Base-by-base conservation (phyloP, 2,329 filamentous ascomycete genomes). In the Alternaria angustiovoidea region DNA sequence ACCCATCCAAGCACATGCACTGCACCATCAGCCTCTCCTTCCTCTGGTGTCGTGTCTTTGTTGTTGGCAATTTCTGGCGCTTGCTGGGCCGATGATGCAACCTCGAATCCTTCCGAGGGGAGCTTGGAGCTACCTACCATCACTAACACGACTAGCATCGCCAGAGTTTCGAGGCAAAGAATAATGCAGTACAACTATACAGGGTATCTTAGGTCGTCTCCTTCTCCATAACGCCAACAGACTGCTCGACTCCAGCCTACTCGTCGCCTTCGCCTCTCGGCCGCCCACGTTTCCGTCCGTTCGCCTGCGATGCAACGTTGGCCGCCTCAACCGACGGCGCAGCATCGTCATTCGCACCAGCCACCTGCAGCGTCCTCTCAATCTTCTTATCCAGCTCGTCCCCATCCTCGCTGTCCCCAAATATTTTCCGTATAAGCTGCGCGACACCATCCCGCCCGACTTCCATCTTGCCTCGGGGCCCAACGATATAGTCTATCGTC, bases 381-480 rank as follows among this genome's bases (percentile, higher is more conserved):
- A 79, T 68, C 12, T 69, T 70, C 61, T 68, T 63, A 49, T 79
- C 74, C 1, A 79, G 62, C 47, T 77, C 76, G 5, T 71, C 67
- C 11, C 59, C 66, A 22, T 72, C 66, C 18, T 73, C 70, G 7
- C 73, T 87, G 20, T 57, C 51, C 5, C 63, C 68, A 38, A 63
- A 63, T 44, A 67, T 64, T 5, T 30, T 26, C 62, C 81, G 81
- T 4, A 93, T 87, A 64, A 97, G 79, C 0, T 88, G 88, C 18
- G 88, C 87, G 12, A 95, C 90, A 0, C 91, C 92, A 51, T 88
- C 85, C n/a, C 89, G 83, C 0, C 91, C 92, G 36, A 98, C 87
- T 78, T 98, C 95, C 7, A 94, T 84, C 78, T 91, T 95, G 6
- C 91, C 94, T 22, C 95, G 86, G 6, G 93, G 90, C 2, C 95